A percentile compares a stretch with the other conserved stretches of the same genome.
Conservation (phyloP, 106 monocot genomes). For the Allium cepa region DNA sequence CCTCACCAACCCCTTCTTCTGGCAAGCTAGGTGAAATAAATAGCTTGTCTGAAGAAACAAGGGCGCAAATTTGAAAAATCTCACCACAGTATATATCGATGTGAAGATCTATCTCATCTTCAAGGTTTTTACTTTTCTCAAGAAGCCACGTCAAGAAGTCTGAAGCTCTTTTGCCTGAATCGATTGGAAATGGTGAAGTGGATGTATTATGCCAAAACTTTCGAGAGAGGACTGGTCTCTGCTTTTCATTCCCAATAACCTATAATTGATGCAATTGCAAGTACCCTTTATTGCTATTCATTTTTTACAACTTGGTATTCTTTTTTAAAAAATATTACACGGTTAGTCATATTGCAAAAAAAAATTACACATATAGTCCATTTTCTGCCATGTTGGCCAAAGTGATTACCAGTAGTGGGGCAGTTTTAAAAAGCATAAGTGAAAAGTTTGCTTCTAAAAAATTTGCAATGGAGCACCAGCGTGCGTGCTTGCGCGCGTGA, state of each 20-base stretch:
- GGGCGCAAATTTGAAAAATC: slow-evolving; percentile 66
- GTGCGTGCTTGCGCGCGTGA: too few species aligned
- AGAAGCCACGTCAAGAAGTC: slow-evolving; percentile 57
- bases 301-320: too few species aligned
- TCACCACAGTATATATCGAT: slow-evolving; percentile 83
- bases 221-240: slow-evolving; percentile 56
- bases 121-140: slow-evolving; percentile 31
- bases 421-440: too few species aligned
- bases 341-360: too few species aligned
- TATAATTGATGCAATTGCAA: slow-evolving; percentile 6
- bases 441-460: too few species aligned
- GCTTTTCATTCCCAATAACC: slow-evolving; percentile 62
- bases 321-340: too few species aligned
- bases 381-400: too few species aligned
- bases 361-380: too few species aligned
- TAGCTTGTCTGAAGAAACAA: slow-evolving; percentile 57
- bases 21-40: slow-evolving; percentile 63
- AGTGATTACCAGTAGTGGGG: too few species aligned
- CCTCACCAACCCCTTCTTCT: slow-evolving; percentile 66
- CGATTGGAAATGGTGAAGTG: slow-evolving; percentile 84
- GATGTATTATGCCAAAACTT: slow-evolving; percentile 52
- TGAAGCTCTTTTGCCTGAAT: slow-evolving; percentile 69
- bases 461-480: too few species aligned
- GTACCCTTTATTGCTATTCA: too few species aligned
- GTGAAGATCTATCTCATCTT: slow-evolving; percentile 39